phyloP scores from a whole-genome alignment of 768 basidiomycete genomes.

The Cyclocybe aegerita region DNA sequence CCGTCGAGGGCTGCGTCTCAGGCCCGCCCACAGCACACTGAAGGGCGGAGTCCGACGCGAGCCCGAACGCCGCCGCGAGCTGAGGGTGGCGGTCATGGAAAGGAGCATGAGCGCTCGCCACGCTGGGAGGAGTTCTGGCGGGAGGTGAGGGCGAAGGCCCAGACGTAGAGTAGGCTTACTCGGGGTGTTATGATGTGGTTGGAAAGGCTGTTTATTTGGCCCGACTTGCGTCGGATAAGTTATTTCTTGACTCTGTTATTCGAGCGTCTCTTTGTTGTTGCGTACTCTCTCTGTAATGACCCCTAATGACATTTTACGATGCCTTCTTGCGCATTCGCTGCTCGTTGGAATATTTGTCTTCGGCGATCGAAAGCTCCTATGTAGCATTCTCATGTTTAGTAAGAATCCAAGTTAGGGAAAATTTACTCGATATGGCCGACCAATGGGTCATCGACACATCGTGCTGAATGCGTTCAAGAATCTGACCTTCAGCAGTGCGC shows the following conservation, averaged over 20 bases:
- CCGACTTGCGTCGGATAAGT: neutral
- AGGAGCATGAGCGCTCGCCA: constrained; percentile 15
- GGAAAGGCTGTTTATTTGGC: neutral
- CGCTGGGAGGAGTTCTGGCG: constrained; percentile 37
- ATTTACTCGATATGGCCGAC: too few relatives aligned
- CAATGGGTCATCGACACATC: too few relatives aligned
- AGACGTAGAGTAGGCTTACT: constrained; percentile 2
- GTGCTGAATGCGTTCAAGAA: too few relatives aligned
- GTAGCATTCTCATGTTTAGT: too few relatives aligned
- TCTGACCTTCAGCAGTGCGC: too few relatives aligned
- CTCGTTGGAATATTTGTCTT: too few relatives aligned
- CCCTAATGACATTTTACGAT: constrained; percentile 9
- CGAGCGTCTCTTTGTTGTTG: neutral
- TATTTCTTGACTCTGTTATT: neutral
- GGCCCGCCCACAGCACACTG: neutral
- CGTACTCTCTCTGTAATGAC: constrained; percentile 5
- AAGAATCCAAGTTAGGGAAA: too few relatives aligned
- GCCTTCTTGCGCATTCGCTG: too few relatives aligned
- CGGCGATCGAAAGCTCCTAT: too few relatives aligned
- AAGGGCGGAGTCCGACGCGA: neutral
- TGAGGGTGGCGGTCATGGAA: constrained; percentile 3
- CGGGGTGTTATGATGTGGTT: constrained; percentile 4
- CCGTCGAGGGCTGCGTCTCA: neutral
- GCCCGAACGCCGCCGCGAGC: neutral
- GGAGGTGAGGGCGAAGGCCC: constrained; percentile 30